Evolutionary conservation across 2,329 filamentous ascomycete genomes (phyloP), one percentile per base, ranked within the genome.

Genomic region (Fulvia fulva): DNA sequence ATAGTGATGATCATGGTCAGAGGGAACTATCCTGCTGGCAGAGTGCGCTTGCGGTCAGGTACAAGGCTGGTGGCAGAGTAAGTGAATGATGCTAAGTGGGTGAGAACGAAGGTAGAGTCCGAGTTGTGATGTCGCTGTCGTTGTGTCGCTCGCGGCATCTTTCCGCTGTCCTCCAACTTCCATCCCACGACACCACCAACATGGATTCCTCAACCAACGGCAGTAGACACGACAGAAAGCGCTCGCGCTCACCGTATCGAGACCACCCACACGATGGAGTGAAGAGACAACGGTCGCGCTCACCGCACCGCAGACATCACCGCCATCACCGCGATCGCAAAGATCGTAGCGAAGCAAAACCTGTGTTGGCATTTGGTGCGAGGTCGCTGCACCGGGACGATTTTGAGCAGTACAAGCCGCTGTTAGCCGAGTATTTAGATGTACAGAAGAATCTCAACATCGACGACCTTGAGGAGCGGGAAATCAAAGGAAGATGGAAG

Each of bases 401-500:
- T 64, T 78, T 88, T n/a, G 73, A 77, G 1, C 67, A 75, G 0
- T 91, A 90, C 68, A 81, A 82, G 61, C 83, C 88, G 0, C 78
- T 97, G 59, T 90, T 97, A 63, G 89, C 87, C 16, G 84, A 89
- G 50, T 97, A 97, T 67, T 81, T 97, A 25, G 89, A 92, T 66
- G 83, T 96, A 32, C 93, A 97, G 74, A 97, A 97, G 76, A 81
- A 85, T 41, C 81, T 89, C 43, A 77, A 87, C 54, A 77, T 95
- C 1, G 80, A 86, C 19, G 81, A 83, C 9, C 78, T 97, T 65
- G 82, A 85, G 56, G 87, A 90, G 62, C 81, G 83, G n/a, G 92
- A 97, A 71, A 75, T 86, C 0, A 87, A 82, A 63, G 91, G 92
- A 1, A 80, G 93, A 56, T 99, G 93, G 91, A 96, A 96, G 81